Evolutionary conservation across 116 monocot species (phyloP).

Genomic region (Cymodocea nodosa): DNA sequence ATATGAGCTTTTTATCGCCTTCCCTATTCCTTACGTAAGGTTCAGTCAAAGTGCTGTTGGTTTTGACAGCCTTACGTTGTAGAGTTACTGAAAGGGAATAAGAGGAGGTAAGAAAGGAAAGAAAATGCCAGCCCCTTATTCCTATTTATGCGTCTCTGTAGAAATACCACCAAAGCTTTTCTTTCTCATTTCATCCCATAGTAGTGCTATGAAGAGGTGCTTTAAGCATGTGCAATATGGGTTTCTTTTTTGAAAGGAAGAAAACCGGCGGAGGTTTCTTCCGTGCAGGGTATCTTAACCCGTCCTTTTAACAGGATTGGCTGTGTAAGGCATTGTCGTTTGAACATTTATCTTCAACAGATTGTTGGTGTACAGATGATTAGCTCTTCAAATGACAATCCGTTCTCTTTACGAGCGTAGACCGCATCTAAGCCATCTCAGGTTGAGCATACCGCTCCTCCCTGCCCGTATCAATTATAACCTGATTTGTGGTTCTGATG

Average conservation of each 20-base stretch:
- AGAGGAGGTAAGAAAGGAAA: neutral
- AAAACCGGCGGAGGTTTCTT: neutral
- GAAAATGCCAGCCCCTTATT: neutral
- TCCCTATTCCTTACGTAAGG: neutral
- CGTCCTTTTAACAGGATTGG: neutral
- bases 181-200: neutral
- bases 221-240: constrained; percentile 3
- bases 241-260: neutral
- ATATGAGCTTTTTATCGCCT: neutral
- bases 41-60: neutral
- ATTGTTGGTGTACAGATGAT: neutral
- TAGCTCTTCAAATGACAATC: too few relatives aligned
- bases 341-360: neutral
- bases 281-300: neutral
- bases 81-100: constrained; percentile 3
- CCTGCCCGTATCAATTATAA: too few relatives aligned
- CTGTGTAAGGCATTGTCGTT: neutral
- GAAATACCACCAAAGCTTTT: neutral
- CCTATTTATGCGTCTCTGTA: constrained; percentile 7
- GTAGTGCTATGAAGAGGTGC: neutral
- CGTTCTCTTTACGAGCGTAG: too few relatives aligned
- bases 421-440: too few relatives aligned
- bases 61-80: constrained; percentile 4
- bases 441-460: too few relatives aligned
- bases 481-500: too few relatives aligned